These are phyloP conservation scores for Schizochytrium sp. DNA, from an alignment of 108 stramenopile species.

Conservation along the genomic window DNA sequence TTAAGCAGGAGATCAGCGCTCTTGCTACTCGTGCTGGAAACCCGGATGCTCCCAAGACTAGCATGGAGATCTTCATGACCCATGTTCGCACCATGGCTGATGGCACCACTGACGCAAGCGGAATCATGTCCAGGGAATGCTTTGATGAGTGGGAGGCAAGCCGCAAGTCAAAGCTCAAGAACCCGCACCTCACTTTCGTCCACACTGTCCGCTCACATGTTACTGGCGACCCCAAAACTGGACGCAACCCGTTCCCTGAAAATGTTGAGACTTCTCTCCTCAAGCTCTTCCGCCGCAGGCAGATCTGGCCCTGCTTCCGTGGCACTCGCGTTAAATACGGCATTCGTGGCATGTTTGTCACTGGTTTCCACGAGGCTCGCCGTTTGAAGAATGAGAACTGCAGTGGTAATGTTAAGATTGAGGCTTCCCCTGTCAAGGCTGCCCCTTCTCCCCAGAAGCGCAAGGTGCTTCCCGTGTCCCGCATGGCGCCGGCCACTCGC, in stretches of 20 bases:
- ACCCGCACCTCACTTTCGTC: constrained; percentile 49
- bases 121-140: constrained; percentile 16
- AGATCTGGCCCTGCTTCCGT: constrained; percentile 53
- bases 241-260: constrained; percentile 47
- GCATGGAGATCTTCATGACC: constrained; percentile 58
- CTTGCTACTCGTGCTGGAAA: neutral
- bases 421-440: neutral
- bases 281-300: constrained; percentile 42
- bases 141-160: constrained; percentile 44
- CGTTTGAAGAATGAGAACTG: neutral
- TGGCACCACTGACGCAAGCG: constrained; percentile 17
- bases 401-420: neutral
- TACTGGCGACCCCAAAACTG: constrained; percentile 42
- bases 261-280: constrained; percentile 24
- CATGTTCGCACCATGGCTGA: neutral
- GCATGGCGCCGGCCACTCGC: neutral
- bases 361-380: constrained; percentile 43
- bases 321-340: constrained; percentile 58
- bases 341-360: constrained; percentile 49
- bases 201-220: constrained; percentile 49
- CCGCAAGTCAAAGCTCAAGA: constrained; percentile 59
- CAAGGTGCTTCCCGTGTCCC: neutral
- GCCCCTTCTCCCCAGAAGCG: neutral
- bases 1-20: too few species aligned
- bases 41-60: constrained; percentile 35